Percentiles rank a stretch among this genome's conserved stretches.
phyloP scores from a whole-genome alignment of 2,329 filamentous ascomycete genomes.

The Aspergillus glaucus region DNA sequence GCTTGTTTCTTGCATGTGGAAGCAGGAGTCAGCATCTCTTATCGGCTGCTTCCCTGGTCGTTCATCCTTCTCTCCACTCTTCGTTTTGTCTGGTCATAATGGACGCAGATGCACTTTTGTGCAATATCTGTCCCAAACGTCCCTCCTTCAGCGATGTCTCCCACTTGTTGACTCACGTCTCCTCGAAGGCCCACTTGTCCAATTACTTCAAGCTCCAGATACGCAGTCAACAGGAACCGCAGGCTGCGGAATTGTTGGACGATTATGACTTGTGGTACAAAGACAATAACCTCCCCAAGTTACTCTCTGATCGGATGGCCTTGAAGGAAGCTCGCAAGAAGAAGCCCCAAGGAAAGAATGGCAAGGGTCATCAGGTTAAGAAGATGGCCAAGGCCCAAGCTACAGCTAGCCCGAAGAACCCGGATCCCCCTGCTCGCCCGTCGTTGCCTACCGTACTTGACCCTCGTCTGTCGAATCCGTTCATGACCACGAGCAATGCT shows the following conservation, averaged over 20 bases:
- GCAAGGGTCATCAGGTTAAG: not conserved
- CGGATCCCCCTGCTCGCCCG: not conserved
- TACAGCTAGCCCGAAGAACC: not conserved
- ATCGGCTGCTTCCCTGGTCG: constrained; percentile 20
- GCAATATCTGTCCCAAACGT: constrained; percentile 73
- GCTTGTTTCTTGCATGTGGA: constrained; percentile 15
- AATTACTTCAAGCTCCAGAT: constrained; percentile 77
- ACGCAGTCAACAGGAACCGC: constrained; percentile 59
- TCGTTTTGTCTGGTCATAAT: constrained; percentile 22
- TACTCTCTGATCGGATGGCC: constrained; percentile 72
- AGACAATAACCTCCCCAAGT: constrained; percentile 60
- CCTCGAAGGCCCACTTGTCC: constrained; percentile 86
- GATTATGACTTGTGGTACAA: constrained; percentile 75
- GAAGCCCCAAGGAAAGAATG: constrained; percentile 15
- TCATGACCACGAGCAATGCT: constrained; percentile 4
- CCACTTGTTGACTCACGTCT: constrained; percentile 84
- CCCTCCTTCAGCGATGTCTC: constrained; percentile 84
- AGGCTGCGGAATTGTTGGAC: constrained; percentile 57
- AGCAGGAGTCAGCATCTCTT: constrained; percentile 16
- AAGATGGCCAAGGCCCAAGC: not conserved
- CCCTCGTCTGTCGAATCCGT: constrained; percentile 20
- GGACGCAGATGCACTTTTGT: constrained; percentile 61
- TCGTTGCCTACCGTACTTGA: constrained; percentile 20
- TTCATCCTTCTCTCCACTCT: constrained; percentile 9
- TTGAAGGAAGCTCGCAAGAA: constrained; percentile 66